Conservation (phyloP, 331 rosid species). For the Malus hybrid region DNA sequence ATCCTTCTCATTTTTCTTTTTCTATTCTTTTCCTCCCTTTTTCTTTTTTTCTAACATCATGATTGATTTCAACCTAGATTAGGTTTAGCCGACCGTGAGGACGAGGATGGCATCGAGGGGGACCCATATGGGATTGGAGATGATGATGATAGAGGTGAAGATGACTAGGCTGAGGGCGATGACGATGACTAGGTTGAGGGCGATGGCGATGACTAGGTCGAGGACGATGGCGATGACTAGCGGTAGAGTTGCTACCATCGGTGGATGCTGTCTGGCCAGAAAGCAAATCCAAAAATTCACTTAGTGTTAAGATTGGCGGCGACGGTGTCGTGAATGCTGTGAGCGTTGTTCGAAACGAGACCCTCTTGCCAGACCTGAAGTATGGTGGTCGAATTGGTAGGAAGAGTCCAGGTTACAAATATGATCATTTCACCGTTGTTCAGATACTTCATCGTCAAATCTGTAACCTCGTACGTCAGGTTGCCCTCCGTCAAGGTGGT, state of each 20-base stretch:
- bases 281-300: constrained; percentile 41
- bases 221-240: constrained; percentile 30
- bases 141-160: constrained; percentile 46
- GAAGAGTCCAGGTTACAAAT: constrained; percentile 41
- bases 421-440: constrained; percentile 43
- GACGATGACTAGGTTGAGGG: constrained; percentile 34
- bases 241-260: constrained; percentile 15
- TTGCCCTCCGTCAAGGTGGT: constrained; percentile 24
- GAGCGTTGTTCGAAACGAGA: constrained; percentile 14
- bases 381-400: neutral
- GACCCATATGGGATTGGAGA: constrained; percentile 71
- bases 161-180: constrained; percentile 31
- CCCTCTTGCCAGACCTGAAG: constrained; percentile 84
- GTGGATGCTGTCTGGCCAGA: constrained; percentile 32
- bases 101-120: constrained; percentile 40
- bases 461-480: constrained; percentile 20
- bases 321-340: neutral
- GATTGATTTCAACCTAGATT: too few relatives aligned
- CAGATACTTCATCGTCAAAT: constrained; percentile 20
- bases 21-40: too few relatives aligned
- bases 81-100: constrained; percentile 15
- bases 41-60: too few relatives aligned
- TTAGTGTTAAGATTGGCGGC: constrained; percentile 12
- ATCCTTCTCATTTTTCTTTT: too few relatives aligned
- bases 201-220: constrained; percentile 29